Percentiles rank a stretch among this genome's conserved stretches.
These are phyloP conservation scores for Eucommia ulmoides DNA, from an alignment of 257 asterid species.

Conservation along the genomic window DNA sequence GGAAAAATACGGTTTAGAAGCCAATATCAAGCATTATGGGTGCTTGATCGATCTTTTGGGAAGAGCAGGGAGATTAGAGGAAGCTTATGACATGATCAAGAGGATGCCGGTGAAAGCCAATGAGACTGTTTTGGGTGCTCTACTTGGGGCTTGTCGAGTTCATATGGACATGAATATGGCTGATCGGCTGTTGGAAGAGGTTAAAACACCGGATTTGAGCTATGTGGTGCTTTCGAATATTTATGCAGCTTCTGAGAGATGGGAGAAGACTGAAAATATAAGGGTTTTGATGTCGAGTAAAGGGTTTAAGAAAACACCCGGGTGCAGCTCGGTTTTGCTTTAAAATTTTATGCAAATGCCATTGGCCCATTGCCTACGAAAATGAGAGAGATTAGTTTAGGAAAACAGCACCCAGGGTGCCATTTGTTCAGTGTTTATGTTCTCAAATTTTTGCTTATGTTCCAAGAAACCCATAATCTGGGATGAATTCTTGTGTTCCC, in stretches of 20 bases:
- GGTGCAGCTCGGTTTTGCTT: constrained; percentile 34
- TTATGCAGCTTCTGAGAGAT: constrained; percentile 59
- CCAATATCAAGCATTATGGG: constrained; percentile 63
- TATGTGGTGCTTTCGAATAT: constrained; percentile 49
- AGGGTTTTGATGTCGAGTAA: constrained; percentile 28
- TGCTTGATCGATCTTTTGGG: constrained; percentile 70
- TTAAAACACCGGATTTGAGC: constrained; percentile 18
- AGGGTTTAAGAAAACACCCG: constrained; percentile 44
- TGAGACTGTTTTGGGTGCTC: constrained; percentile 50
- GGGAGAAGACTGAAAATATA: constrained; percentile 65
- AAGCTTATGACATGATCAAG: constrained; percentile 42
- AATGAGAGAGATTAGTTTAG: too few relatives aligned
- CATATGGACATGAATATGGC: constrained; percentile 38
- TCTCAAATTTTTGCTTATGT: too few relatives aligned
- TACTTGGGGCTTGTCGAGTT: constrained; percentile 62
- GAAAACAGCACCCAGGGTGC: too few relatives aligned
- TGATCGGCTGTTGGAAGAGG: constrained; percentile 27
- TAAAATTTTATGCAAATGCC: too few relatives aligned
- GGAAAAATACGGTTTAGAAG: constrained; percentile 36
- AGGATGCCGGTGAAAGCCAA: constrained; percentile 55
- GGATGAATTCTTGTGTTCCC: too few relatives aligned
- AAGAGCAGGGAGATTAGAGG: constrained; percentile 57
- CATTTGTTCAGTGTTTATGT: too few relatives aligned
- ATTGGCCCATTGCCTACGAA: too few relatives aligned
- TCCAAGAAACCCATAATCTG: too few relatives aligned